These are phyloP conservation scores for Tylopilus plumbeoviolaceoides DNA, from an alignment of 768 basidiomycete species.

Conservation along the genomic window DNA sequence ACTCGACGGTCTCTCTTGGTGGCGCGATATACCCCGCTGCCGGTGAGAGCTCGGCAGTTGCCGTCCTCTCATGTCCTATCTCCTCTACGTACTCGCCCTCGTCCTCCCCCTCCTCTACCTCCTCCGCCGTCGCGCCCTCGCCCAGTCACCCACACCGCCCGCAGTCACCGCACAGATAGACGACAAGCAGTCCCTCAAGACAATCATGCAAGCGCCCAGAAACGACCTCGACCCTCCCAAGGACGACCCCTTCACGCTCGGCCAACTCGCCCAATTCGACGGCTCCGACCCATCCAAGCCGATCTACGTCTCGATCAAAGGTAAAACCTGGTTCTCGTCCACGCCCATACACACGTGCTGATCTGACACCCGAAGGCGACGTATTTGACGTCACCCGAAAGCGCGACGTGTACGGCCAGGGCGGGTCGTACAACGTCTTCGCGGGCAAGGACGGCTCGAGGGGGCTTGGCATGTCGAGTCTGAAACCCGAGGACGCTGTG, in stretches of 20 bases:
- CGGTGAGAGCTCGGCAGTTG: constrained; percentile 7
- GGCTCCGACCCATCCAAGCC: constrained; percentile 63
- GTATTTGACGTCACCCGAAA: constrained; percentile 90
- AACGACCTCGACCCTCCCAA: constrained; percentile 66
- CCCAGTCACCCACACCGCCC: constrained; percentile 4
- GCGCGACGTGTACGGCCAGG: constrained; percentile 83
- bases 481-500: constrained; percentile 82
- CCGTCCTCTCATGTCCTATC: constrained; percentile 11
- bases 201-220: constrained; percentile 68
- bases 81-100: constrained; percentile 32
- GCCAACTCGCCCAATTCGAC: constrained; percentile 65
- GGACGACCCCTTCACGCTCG: constrained; percentile 70
- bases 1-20: not conserved
- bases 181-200: constrained; percentile 38
- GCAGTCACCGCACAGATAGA: constrained; percentile 16
- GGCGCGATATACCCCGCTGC: too few relatives aligned
- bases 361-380: constrained; percentile 36
- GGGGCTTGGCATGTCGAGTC: constrained; percentile 85
- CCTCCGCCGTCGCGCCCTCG: constrained; percentile 11
- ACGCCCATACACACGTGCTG: not conserved
- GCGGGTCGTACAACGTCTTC: constrained; percentile 76
- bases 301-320: constrained; percentile 93
- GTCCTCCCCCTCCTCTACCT: constrained; percentile 30
- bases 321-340: constrained; percentile 29
- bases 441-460: constrained; percentile 92